Conservation (phyloP, 495 filamentous ascomycete species). For the Neurospora tetrasperma region DNA sequence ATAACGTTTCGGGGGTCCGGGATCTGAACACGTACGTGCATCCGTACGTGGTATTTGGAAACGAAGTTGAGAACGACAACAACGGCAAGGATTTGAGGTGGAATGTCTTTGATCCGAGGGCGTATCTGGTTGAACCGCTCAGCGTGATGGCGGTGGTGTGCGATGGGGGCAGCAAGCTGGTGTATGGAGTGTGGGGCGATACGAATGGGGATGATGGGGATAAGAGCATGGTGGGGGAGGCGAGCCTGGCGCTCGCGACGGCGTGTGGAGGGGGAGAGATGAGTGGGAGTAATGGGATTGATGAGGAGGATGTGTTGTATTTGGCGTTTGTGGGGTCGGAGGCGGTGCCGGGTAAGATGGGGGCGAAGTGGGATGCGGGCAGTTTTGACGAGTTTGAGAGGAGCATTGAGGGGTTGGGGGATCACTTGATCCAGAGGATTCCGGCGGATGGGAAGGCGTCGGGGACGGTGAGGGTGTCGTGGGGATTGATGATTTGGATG, state of each 20-base stretch:
- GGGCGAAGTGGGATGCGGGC: constrained; percentile 39
- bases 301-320: constrained; percentile 41
- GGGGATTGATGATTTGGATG: background rate
- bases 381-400: constrained; percentile 35
- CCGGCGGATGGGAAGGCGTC: background rate
- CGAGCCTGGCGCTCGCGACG: constrained; percentile 46
- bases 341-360: constrained; percentile 37
- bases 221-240: constrained; percentile 42
- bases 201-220: constrained; percentile 43
- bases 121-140: constrained; percentile 44
- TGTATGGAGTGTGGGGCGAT: constrained; percentile 60
- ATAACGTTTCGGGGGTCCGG: constrained; percentile 27
- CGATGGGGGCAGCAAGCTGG: constrained; percentile 36
- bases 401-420: constrained; percentile 39
- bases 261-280: constrained; percentile 41
- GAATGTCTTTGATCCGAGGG: constrained; percentile 35
- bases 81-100: constrained; percentile 19
- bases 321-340: constrained; percentile 41
- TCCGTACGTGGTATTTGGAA: constrained; percentile 60
- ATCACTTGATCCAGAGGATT: constrained; percentile 24
- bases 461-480: background rate
- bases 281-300: constrained; percentile 40
- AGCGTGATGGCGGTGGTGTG: constrained; percentile 58
- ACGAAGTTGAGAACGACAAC: constrained; percentile 22
- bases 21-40: constrained; percentile 55